Conservation (phyloP, 2,329 filamentous ascomycete genomes). For the Aspergillus fijiensis region DNA sequence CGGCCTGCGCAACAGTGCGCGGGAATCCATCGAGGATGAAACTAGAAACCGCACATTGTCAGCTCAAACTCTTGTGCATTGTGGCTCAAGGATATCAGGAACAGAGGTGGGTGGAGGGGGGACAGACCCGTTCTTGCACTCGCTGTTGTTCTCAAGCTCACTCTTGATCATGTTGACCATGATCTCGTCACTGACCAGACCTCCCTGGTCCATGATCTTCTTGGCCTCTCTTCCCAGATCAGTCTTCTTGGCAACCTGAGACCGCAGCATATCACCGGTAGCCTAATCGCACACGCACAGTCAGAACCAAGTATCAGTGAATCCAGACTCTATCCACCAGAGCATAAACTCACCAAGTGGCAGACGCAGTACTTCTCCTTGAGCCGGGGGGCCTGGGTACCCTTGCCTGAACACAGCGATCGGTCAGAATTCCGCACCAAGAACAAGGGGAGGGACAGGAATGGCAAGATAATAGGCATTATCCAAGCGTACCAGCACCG, state of each 20-base stretch:
- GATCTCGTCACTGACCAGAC: conserved; percentile 96
- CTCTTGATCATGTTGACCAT: conserved; percentile 99
- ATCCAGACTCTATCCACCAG: background rate
- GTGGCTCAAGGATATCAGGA: conserved; percentile 11
- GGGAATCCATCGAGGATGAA: conserved; percentile 99
- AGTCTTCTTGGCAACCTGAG: conserved; percentile 97
- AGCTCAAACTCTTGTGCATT: conserved; percentile 5
- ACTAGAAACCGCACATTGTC: conserved; percentile 49
- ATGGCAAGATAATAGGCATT: background rate
- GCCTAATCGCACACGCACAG: conserved; percentile 57
- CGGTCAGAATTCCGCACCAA: conserved; percentile 20
- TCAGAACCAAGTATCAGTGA: conserved; percentile 5
- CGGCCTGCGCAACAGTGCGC: conserved; percentile 90
- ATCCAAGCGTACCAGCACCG: conserved; percentile 71
- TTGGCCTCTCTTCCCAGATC: conserved; percentile 91
- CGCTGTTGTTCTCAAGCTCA: conserved; percentile 87
- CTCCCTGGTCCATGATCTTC: conserved; percentile 99
- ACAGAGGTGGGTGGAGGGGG: conserved; percentile 18
- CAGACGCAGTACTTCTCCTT: conserved; percentile 98
- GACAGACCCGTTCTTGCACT: conserved; percentile 91
- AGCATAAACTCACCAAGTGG: conserved; percentile 71
- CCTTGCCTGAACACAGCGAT: conserved; percentile 70
- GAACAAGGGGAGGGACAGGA: background rate
- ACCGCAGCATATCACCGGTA: conserved; percentile 98
- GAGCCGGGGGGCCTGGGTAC: conserved; percentile 95